Evolutionary conservation across 1,284 basidiomycete species (phyloP).

Genomic region (Cutaneotrichosporon sp.): DNA sequence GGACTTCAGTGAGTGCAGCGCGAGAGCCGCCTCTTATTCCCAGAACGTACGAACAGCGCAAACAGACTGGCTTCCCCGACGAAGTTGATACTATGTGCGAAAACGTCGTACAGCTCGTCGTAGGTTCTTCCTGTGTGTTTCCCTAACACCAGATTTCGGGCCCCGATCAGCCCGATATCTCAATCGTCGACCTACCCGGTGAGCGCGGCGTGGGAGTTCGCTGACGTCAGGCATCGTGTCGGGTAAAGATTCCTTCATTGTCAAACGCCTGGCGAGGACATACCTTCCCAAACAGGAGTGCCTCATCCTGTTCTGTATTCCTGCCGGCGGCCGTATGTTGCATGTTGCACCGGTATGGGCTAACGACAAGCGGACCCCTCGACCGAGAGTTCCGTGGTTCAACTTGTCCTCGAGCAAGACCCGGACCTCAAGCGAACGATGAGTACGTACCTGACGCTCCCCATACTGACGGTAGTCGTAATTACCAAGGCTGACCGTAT

Average conservation of each 20-base stretch:
- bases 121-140: conserved; percentile 2
- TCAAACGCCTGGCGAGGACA: conserved; percentile 12
- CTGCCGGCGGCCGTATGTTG: conserved; percentile 21
- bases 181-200: conserved; percentile 33
- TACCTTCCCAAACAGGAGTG: conserved; percentile 19
- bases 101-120: conserved; percentile 24
- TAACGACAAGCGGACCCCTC: conserved; percentile 17
- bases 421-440: conserved; percentile 15
- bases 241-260: background rate
- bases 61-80: background rate
- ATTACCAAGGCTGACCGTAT: conserved; percentile 29
- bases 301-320: conserved; percentile 24
- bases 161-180: conserved; percentile 15
- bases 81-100: too few species aligned
- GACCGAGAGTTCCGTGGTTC: conserved; percentile 1
- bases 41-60: conserved; percentile 10
- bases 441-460: conserved; percentile 1
- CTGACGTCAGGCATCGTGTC: background rate
- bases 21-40: too few species aligned
- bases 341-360: background rate
- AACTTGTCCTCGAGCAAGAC: conserved; percentile 18
- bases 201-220: background rate
- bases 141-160: conserved; percentile 17
- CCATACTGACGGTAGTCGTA: background rate
- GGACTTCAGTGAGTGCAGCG: background rate